Evolutionary conservation across 2,329 filamentous ascomycete species (phyloP).

Genomic region (Aaosphaeria arxii): DNA sequence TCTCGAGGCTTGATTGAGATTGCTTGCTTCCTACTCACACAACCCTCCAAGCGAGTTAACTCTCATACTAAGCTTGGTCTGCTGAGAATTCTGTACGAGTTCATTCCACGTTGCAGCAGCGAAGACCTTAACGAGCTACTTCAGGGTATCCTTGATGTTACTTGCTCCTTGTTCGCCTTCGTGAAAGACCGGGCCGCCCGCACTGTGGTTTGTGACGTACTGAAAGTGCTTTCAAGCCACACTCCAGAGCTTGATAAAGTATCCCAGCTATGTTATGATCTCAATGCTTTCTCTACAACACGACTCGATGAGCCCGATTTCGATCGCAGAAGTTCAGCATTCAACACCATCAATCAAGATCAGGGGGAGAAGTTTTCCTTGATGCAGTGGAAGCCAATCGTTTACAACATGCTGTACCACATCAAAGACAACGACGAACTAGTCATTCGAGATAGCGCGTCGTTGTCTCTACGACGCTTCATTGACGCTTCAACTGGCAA

Average conservation of each 20-base stretch:
- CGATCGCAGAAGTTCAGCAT: conserved; percentile 74
- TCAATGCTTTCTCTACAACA: conserved; percentile 74
- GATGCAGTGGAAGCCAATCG: conserved; percentile 79
- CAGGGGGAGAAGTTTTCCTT: conserved; percentile 60
- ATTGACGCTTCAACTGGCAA: conserved; percentile 57
- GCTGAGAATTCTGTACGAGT: conserved; percentile 75
- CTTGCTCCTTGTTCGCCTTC: conserved; percentile 83
- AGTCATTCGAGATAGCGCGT: conserved; percentile 78
- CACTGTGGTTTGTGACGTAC: conserved; percentile 67
- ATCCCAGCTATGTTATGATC: conserved; percentile 67
- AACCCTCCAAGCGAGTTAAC: conserved; percentile 79
- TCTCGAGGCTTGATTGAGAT: conserved; percentile 77
- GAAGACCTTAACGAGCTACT: conserved; percentile 58
- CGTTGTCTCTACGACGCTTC: conserved; percentile 75
- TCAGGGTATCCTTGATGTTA: conserved; percentile 66
- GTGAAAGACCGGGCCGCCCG: conserved; percentile 81
- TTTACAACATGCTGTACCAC: conserved; percentile 88
- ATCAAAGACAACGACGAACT: conserved; percentile 85
- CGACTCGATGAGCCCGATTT: conserved; percentile 87
- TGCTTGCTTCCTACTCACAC: conserved; percentile 75
- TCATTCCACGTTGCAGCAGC: conserved; percentile 65
- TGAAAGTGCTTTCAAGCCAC: conserved; percentile 66
- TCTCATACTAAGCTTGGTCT: conserved; percentile 80
- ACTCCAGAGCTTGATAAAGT: conserved; percentile 61
- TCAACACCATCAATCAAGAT: conserved; percentile 65